Percentiles rank a stretch among this genome's conserved stretches.
Conservation (phyloP, 129 eudicot species). For the Arctium lappa region DNA sequence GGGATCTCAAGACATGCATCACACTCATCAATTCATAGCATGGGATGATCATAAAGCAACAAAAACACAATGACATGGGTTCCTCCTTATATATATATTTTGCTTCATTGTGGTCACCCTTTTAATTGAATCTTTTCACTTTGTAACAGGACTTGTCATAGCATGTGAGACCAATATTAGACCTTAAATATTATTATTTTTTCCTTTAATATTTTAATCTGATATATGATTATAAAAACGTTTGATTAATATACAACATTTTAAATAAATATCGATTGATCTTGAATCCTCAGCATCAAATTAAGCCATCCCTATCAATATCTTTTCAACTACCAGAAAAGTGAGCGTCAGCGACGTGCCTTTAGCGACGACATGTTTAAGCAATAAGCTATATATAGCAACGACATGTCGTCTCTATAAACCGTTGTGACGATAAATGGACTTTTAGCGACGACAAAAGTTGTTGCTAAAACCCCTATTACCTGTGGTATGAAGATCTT, state of each 20-base stretch:
- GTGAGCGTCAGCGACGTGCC: too few relatives aligned
- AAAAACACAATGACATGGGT: not conserved
- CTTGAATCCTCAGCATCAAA: not conserved
- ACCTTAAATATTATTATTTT: not conserved
- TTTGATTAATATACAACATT: not conserved
- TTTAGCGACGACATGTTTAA: too few relatives aligned
- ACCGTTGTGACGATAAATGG: too few relatives aligned
- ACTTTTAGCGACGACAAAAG: too few relatives aligned
- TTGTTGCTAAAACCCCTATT: too few relatives aligned
- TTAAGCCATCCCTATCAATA: not conserved
- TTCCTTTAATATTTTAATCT: too few relatives aligned
- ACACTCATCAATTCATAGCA: constrained; percentile 12
- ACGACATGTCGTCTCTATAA: too few relatives aligned
- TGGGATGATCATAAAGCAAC: not conserved
- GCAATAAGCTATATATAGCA: too few relatives aligned
- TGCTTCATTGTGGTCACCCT: not conserved
- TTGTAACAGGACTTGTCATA: not conserved
- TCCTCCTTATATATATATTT: not conserved
- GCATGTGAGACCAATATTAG: not conserved
- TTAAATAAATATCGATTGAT: too few relatives aligned
- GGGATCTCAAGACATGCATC: constrained; percentile 30
- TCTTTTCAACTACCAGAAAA: not conserved
- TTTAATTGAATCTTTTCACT: not conserved
- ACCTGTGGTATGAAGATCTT: not conserved
- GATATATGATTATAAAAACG: too few relatives aligned